Conservation (phyloP, 768 basidiomycete species). For the Mrakia frigida region DNA sequence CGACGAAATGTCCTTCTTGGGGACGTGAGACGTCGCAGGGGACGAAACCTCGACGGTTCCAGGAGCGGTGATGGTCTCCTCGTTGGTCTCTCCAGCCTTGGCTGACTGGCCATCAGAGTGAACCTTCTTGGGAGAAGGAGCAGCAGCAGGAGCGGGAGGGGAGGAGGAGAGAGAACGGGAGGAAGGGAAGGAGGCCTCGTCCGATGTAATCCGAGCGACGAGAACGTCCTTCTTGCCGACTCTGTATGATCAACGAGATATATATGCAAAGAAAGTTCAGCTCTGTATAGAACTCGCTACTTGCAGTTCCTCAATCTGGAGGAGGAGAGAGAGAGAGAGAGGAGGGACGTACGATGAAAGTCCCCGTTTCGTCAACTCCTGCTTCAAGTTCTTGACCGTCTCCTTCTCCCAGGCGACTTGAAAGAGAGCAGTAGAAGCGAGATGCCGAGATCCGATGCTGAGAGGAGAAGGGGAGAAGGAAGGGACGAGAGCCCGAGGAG, state of each 20-base stretch:
- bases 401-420: neutral
- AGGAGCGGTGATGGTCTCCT: neutral
- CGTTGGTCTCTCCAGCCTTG: neutral
- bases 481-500: slow-evolving; percentile 7
- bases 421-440: slow-evolving; percentile 5
- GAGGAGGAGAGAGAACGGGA: slow-evolving; percentile 5
- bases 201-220: neutral
- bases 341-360: neutral
- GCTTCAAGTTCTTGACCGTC: neutral
- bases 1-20: neutral
- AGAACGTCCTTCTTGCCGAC: neutral
- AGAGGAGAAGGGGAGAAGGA: neutral
- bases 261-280: neutral
- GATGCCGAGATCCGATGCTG: neutral
- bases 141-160: neutral
- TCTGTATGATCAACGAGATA: neutral
- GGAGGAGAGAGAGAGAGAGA: neutral
- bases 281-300: too few relatives aligned
- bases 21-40: neutral
- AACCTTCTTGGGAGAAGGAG: neutral
- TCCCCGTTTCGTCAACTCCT: neutral
- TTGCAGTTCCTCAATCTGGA: neutral
- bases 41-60: slow-evolving; percentile 6
- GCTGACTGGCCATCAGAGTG: neutral
- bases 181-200: slow-evolving; percentile 7